A percentile compares a stretch with the other conserved stretches of the same genome.
These are phyloP conservation scores for Colletotrichum sp. DNA, from an alignment of 2,329 filamentous ascomycete genomes.

Conservation along the genomic window DNA sequence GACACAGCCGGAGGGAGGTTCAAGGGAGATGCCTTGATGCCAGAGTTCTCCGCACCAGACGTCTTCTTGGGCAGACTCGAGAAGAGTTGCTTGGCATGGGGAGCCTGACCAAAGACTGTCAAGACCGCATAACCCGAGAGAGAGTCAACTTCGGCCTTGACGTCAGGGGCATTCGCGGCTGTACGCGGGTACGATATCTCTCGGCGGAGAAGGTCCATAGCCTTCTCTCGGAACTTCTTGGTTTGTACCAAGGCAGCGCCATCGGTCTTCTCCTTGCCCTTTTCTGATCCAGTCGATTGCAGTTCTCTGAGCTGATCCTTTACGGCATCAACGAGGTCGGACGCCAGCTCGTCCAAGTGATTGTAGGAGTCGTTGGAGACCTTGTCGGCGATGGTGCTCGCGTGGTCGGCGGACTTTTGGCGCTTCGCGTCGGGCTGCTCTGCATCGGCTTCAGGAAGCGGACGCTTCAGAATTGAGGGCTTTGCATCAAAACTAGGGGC, in stretches of 20 bases:
- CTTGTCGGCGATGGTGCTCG: slow-evolving; percentile 56
- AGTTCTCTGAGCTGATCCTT: slow-evolving; percentile 55
- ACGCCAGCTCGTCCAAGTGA: slow-evolving; percentile 69
- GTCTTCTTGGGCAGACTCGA: slow-evolving; percentile 75
- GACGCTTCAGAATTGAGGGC: slow-evolving; percentile 60
- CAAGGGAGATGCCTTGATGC: not conserved
- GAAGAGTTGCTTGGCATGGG: slow-evolving; percentile 79
- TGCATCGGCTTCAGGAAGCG: slow-evolving; percentile 47
- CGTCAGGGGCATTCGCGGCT: slow-evolving; percentile 36
- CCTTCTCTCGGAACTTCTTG: slow-evolving; percentile 64
- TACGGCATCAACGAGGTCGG: slow-evolving; percentile 57
- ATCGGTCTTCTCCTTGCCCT: slow-evolving; percentile 33
- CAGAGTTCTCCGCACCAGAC: slow-evolving; percentile 55
- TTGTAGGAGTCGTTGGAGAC: slow-evolving; percentile 56
- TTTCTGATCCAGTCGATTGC: slow-evolving; percentile 32
- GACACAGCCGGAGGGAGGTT: slow-evolving; percentile 76
- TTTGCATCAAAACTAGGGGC: slow-evolving; percentile 56
- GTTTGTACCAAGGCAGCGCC: slow-evolving; percentile 45
- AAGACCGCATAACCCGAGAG: slow-evolving; percentile 59
- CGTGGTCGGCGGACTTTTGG: slow-evolving; percentile 58
- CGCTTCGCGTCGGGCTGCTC: slow-evolving; percentile 65
- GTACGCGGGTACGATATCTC: slow-evolving; percentile 59
- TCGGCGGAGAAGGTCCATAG: slow-evolving; percentile 66
- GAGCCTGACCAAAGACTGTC: slow-evolving; percentile 78
- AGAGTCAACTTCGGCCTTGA: slow-evolving; percentile 45